Evolutionary conservation across 129 eudicot species (phyloP), one percentile per base, ranked within the genome.

Genomic region (Logfia minima): DNA sequence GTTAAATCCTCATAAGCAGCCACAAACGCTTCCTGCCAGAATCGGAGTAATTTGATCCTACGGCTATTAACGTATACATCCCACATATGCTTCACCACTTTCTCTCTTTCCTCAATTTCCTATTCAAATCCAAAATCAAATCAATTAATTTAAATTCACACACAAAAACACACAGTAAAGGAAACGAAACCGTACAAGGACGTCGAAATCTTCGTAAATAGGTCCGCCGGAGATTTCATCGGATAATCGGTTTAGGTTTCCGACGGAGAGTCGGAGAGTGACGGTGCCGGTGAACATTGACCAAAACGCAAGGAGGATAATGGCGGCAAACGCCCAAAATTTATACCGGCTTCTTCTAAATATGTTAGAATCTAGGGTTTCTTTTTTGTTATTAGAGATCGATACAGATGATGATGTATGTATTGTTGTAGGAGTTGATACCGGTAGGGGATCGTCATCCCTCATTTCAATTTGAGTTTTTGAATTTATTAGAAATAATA

Each of bases 41-140:
- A 93, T 35, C 87, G 83, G 21, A 87, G 87, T 77, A 93, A 73
- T 56, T 87, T 86, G 79, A 90, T 83, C 84, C 96, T 84, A 22
- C 84, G 83, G 76, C 91, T 86, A 72, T 90, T 90, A 2, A 85
- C 87, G 75, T 93, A 90, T 68, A 90, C 98, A 86, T 90, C 97
- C 98, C 98, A 93, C 98, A 93, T 88, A 59, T 93, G 89, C 80
- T 87, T 89, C 90, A 93, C 97, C 79, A 91, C 80, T 77, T 90
- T 93, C 86, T 93, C 98, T 72, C 98, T 85, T 81, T 93, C 97
- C 89, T 93, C 98, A 83, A 93, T 83, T 82, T 93, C 98, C 98
- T 92, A 63, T 10, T 32, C 77, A 48, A 59, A 60, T 5, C 56
- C 77, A 70, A 73, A 69, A 85, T 71, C 43, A 72, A 56, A 77